Base-by-base conservation (phyloP, 1,284 basidiomycete genomes). In the Apiotrichum gamsii region DNA sequence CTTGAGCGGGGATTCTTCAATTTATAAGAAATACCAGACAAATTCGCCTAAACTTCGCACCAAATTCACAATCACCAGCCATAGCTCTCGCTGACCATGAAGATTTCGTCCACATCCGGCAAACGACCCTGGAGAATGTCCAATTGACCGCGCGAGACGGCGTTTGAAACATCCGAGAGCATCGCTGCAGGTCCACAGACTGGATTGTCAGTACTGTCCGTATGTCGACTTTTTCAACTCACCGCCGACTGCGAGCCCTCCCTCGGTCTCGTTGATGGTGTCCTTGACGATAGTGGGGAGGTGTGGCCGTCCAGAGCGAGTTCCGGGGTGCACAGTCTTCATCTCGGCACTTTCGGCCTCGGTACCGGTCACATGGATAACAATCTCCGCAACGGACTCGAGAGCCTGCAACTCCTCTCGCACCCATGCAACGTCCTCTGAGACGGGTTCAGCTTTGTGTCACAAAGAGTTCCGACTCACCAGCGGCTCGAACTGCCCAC, bases 21-120 rank as follows among this genome's bases (percentile, higher is more conserved):
- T n/a, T n/a, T n/a, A n/a, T n/a, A n/a, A n/a, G n/a, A n/a, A n/a
- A n/a, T n/a, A n/a, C n/a, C n/a, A n/a, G n/a, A n/a, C n/a, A n/a
- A n/a, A n/a, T n/a, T n/a, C n/a, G n/a, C n/a, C n/a, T n/a, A n/a
- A n/a, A n/a, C n/a, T n/a, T n/a, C n/a, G n/a, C n/a, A n/a, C n/a
- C n/a, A n/a, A n/a, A n/a, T n/a, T n/a, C n/a, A n/a, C n/a, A n/a
- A 28, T 28, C 25, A 43, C 41, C 41, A 43, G 21, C 19, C 31
- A 18, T 43, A 43, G 14, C 23, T 24, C 33, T 43, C 41, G 23
- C 31, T 34, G 6, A 32, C 32, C 5, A 43, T 9, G 41, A 16
- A 43, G 32, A 43, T 23, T 21, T 43, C 41, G 24, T 28, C 16
- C 14, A 43, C 41, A 8, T 19, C 15, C n/a, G 36, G 31, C 13